Evolutionary conservation across 305 asterid species (phyloP).

Genomic region (Fraxinus sp.): DNA sequence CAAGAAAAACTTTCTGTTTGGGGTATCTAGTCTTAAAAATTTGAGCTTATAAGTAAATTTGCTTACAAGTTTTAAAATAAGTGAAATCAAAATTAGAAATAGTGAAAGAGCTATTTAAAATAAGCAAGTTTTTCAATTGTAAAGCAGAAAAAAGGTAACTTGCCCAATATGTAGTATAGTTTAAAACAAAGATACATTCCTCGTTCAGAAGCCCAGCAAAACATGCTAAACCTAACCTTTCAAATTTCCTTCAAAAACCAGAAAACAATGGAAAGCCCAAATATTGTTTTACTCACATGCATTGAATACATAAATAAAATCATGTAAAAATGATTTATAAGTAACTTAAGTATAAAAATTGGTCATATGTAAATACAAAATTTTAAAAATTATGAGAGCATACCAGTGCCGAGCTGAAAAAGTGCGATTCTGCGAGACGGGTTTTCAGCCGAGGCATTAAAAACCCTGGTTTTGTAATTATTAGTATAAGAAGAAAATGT

Average conservation of each 20-base stretch:
- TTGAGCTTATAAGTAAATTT: not conserved
- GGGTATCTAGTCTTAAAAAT: not conserved
- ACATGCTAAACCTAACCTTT: not conserved
- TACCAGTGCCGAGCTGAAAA: constrained; percentile 45
- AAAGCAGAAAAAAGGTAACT: not conserved
- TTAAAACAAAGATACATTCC: not conserved
- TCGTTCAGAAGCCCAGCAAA: not conserved
- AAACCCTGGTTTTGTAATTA: not conserved
- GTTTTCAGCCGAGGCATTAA: constrained; percentile 31
- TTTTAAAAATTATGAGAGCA: not conserved
- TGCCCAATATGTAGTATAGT: not conserved
- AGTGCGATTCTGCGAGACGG: constrained; percentile 46
- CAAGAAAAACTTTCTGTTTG: not conserved
- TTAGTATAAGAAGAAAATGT: constrained; percentile 17
- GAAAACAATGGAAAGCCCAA: not conserved
- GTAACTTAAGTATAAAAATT: not conserved
- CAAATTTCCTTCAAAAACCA: not conserved
- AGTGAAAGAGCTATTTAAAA: not conserved
- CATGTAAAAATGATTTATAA: not conserved
- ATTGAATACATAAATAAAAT: not conserved
- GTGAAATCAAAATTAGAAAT: not conserved
- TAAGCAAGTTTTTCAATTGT: not conserved
- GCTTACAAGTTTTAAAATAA: not conserved
- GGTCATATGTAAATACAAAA: not conserved
- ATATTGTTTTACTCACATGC: not conserved